Evolutionary conservation across 306 rosid genomes (phyloP).

Genomic region (Urtica urens): DNA sequence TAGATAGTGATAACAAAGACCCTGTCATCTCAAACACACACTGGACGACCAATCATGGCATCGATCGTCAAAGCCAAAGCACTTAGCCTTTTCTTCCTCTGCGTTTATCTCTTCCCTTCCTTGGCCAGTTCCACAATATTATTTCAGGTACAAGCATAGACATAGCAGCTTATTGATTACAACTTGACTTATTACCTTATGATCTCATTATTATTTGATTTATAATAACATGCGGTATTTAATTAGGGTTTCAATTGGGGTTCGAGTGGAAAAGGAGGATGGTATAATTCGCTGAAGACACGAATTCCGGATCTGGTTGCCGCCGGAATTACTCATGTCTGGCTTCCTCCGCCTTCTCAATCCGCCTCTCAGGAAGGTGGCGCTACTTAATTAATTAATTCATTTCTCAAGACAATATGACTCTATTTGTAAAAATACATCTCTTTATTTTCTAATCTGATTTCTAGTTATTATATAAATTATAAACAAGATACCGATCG

Average conservation of each 20-base stretch:
- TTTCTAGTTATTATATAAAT: too few species aligned
- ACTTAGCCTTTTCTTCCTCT: constrained; percentile 23
- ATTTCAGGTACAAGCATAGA: constrained; percentile 43
- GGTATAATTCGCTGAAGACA: constrained; percentile 59
- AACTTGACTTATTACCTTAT: background rate
- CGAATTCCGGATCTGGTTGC: constrained; percentile 40
- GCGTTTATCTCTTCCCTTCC: constrained; percentile 27
- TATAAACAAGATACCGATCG: too few species aligned
- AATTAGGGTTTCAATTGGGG: constrained; percentile 79
- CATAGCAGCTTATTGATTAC: background rate
- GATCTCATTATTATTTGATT: background rate
- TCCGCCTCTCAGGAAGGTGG: constrained; percentile 42
- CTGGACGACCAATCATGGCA: constrained; percentile 10
- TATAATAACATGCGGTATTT: constrained; percentile 3
- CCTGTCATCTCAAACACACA: too few species aligned
- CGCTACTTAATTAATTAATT: too few species aligned
- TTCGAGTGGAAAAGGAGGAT: constrained; percentile 57
- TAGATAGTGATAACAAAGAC: background rate
- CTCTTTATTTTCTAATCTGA: too few species aligned
- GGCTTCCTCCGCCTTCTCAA: constrained; percentile 91
- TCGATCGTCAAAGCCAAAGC: constrained; percentile 9
- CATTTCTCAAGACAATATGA: too few species aligned
- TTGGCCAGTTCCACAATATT: constrained; percentile 36
- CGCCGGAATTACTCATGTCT: constrained; percentile 65
- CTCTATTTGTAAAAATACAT: too few species aligned